Evolutionary conservation across 345 rosid species (phyloP).

Genomic region (Moricandia arvensis): DNA sequence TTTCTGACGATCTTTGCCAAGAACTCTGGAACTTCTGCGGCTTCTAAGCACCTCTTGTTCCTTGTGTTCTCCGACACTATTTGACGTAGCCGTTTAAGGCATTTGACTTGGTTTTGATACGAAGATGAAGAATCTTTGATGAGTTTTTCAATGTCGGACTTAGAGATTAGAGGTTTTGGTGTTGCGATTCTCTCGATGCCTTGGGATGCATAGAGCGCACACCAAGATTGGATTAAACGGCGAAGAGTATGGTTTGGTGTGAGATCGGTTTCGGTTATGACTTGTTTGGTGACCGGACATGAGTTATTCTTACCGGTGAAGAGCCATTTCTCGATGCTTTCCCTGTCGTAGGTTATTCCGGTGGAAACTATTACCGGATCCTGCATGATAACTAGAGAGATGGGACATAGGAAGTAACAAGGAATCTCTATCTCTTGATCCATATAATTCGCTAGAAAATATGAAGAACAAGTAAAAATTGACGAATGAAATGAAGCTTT

Average conservation of each 20-base stretch:
- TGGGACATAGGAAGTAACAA: constrained; percentile 62
- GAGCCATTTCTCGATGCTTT: constrained; percentile 70
- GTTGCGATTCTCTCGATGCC: constrained; percentile 91
- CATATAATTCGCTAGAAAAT: constrained; percentile 32
- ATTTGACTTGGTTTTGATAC: constrained; percentile 47
- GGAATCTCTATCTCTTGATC: constrained; percentile 69
- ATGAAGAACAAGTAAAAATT: background rate
- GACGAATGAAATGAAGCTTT: background rate
- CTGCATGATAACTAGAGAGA: constrained; percentile 72
- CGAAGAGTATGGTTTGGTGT: constrained; percentile 90
- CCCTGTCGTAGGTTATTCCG: constrained; percentile 73
- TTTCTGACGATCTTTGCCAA: constrained; percentile 44
- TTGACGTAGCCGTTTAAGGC: constrained; percentile 53
- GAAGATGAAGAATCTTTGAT: constrained; percentile 50
- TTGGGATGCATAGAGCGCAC: constrained; percentile 72
- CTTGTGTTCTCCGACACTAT: constrained; percentile 55
- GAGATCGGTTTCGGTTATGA: constrained; percentile 53
- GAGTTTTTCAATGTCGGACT: constrained; percentile 60
- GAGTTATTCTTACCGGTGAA: constrained; percentile 50
- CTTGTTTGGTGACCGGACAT: constrained; percentile 78
- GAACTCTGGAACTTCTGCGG: constrained; percentile 68
- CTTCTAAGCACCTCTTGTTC: constrained; percentile 71
- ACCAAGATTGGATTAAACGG: constrained; percentile 91
- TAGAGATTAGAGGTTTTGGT: constrained; percentile 72
- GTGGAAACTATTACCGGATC: constrained; percentile 68